phyloP scores from a whole-genome alignment of 106 monocot genomes.

The Triglochin maritima region DNA sequence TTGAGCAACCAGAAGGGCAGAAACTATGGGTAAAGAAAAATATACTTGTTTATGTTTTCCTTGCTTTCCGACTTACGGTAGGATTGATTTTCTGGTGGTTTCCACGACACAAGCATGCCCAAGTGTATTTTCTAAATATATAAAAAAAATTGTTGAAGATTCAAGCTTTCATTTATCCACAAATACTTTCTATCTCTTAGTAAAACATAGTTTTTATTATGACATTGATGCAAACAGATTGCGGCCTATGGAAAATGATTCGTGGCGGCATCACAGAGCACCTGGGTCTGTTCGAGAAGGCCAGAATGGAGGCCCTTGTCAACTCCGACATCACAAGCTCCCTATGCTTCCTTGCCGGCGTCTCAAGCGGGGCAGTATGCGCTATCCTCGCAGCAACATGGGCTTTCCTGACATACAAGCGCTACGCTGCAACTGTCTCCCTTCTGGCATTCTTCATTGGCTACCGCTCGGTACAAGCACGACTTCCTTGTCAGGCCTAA shows the following conservation, averaged over 20 bases:
- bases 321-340: conserved; percentile 97
- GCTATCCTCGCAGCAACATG: conserved; percentile 66
- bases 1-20: no score
- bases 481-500: no score
- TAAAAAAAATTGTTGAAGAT: background rate
- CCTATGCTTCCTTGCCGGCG: conserved; percentile 77
- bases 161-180: background rate
- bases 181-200: no score
- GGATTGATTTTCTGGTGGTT: no score
- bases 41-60: no score
- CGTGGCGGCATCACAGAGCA: conserved; percentile 85
- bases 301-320: conserved; percentile 67
- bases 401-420: conserved; percentile 48
- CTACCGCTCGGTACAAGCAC: conserved; percentile 58
- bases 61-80: no score
- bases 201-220: no score
- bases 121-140: no score
- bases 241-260: conserved; percentile 87
- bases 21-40: no score
- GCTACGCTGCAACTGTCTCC: conserved; percentile 75
- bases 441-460: conserved; percentile 91
- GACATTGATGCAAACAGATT: conserved; percentile 23
- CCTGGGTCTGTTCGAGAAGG: conserved; percentile 79
- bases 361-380: conserved; percentile 74
- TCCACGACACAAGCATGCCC: no score